These are phyloP conservation scores for Heracleum sosnowskyi DNA, from an alignment of 129 eudicot species.

Conservation along the genomic window DNA sequence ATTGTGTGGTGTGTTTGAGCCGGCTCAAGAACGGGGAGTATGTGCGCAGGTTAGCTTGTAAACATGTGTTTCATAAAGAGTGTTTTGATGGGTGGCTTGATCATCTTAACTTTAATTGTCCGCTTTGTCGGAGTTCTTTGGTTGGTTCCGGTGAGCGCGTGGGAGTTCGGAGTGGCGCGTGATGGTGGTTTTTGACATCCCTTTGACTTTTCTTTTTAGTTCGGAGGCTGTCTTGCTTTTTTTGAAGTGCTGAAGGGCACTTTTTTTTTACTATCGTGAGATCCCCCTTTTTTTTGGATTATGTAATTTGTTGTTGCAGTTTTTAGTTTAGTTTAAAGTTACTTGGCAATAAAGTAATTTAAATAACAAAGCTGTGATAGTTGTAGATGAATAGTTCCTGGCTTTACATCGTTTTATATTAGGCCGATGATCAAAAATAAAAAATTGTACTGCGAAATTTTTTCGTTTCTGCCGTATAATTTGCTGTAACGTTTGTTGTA, in stretches of 20 bases:
- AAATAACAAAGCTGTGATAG: neutral
- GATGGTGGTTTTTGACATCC: constrained; percentile 21
- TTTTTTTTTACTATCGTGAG: neutral
- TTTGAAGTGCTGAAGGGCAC: neutral
- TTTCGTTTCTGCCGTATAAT: no score
- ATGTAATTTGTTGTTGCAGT: neutral
- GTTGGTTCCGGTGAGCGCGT: constrained; percentile 48
- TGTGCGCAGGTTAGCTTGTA: constrained; percentile 57
- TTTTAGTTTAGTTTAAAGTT: neutral
- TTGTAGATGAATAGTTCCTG: neutral
- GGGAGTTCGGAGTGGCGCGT: constrained; percentile 31
- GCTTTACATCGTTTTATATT: no score
- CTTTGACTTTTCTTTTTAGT: constrained; percentile 34
- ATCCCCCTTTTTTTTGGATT: neutral
- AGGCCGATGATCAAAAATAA: no score
- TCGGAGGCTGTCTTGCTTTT: neutral
- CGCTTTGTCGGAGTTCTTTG: constrained; percentile 54
- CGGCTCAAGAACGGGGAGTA: constrained; percentile 46
- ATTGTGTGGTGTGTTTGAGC: constrained; percentile 75
- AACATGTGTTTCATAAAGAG: constrained; percentile 68
- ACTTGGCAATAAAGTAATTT: neutral
- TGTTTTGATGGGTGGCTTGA: constrained; percentile 84
- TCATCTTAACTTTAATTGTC: constrained; percentile 59
- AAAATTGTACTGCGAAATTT: no score
- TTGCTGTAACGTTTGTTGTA: no score